Base-by-base conservation (phyloP, 2,329 filamentous ascomycete genomes). In the Penicillium sp. region DNA sequence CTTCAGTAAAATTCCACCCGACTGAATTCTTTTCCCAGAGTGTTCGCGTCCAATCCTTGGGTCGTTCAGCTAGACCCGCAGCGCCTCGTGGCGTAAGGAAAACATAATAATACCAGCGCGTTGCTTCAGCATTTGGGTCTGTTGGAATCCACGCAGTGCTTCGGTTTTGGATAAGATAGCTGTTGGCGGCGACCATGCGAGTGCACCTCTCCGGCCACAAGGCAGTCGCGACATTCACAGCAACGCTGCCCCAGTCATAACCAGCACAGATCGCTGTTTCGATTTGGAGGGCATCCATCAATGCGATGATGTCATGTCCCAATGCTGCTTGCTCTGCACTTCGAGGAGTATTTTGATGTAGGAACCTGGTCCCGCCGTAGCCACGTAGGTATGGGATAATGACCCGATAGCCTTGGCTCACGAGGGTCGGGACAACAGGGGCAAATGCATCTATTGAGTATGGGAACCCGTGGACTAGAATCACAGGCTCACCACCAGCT, bases 221-320 rank as follows among this genome's bases (percentile, higher is more conserved):
- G n/a, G 67, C 67, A 5, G 38, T 9, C 16, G 38, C 38, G 9
- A 64, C 64, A 31, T 62, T 65, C 14, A 64, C 64, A n/a, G 45
- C 64, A 1, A 64, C 56, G 5, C 64, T 62, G 11, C 66, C 67
- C 66, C 67, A 69, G 45, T 69, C 67, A 47, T 64, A 68, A 14
- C 67, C 67, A 3, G 64, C 66, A 32, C 68, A 60, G 5, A 68
- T 62, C 8, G 65, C 65, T 31, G 56, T 63, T 2, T 59, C 48
- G 16, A 67, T 65, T 8, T 56, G n/a, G 0, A 68, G 54, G 7
- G 55, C 59, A 46, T 69, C 64, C 43, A 68, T 56, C 1, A 69
- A 58, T 21, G 60, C 62, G 18, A 70, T 59, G 8, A 70, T 36
- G 16, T 69, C 65, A 10, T 59, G 54, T 2, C 64, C 65, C 8